Evolutionary conservation across 2,329 filamentous ascomycete species (phyloP).

Genomic region (Neopestalotiopsis sp.): DNA sequence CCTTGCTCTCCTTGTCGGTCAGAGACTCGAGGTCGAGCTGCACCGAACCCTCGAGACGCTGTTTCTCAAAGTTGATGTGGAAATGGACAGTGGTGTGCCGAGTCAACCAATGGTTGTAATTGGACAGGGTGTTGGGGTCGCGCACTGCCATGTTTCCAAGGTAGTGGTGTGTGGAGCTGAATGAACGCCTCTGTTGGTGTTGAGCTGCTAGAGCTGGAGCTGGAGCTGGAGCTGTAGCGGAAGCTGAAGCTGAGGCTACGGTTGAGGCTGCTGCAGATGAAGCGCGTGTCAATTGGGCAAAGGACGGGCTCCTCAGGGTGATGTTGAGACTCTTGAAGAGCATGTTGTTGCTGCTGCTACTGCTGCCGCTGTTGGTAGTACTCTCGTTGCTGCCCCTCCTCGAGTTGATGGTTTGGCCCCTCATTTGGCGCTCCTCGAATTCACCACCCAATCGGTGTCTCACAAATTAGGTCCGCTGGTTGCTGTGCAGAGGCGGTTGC

Average conservation of each 20-base stretch:
- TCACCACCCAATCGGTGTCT: not conserved
- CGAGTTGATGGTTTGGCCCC: slow-evolving; percentile 29
- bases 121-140: slow-evolving; percentile 90
- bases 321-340: slow-evolving; percentile 35
- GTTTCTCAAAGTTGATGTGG: slow-evolving; percentile 81
- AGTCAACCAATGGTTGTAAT: slow-evolving; percentile 88
- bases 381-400: slow-evolving; percentile 29
- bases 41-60: slow-evolving; percentile 79
- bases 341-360: slow-evolving; percentile 12
- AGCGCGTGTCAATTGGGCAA: slow-evolving; percentile 20
- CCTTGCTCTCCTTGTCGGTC: slow-evolving; percentile 73
- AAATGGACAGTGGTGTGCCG: slow-evolving; percentile 83
- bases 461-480: not conserved
- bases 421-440: slow-evolving; percentile 26
- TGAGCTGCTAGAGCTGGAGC: not conserved
- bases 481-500: not conserved
- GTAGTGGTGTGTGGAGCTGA: slow-evolving; percentile 20
- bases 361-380: not conserved
- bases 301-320: slow-evolving; percentile 33
- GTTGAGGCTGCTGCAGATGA: not conserved
- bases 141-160: slow-evolving; percentile 46
- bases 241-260: not conserved
- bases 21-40: slow-evolving; percentile 77
- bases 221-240: not conserved
- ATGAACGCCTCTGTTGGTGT: slow-evolving; percentile 26